phyloP scores from a whole-genome alignment of 192 early-diverging fungal species.

The Backusella westeae region DNA sequence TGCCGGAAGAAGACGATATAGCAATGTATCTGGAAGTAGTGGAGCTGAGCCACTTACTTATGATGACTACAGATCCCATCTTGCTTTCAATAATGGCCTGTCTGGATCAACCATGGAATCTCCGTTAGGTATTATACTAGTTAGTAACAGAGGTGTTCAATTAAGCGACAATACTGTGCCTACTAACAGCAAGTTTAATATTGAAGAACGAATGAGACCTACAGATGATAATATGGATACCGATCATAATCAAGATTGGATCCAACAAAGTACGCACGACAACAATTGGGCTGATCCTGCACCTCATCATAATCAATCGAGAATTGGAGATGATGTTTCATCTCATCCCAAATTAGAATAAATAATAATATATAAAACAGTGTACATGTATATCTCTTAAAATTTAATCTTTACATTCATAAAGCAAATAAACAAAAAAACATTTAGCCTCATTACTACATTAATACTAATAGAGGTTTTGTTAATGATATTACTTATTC shows the following conservation, averaged over 20 bases:
- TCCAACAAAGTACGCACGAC: conserved; percentile 7
- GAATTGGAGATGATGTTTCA: background rate
- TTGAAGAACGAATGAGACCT: background rate
- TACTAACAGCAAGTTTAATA: background rate
- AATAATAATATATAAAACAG: background rate
- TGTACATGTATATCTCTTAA: background rate
- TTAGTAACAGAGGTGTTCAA: background rate
- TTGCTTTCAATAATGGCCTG: background rate
- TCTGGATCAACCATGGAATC: background rate
- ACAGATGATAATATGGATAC: background rate
- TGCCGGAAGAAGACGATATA: background rate
- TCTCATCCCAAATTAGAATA: background rate
- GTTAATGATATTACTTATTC: background rate
- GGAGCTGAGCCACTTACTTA: background rate
- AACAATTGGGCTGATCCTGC: conserved; percentile 19
- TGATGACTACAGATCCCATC: background rate
- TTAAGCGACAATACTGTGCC: background rate
- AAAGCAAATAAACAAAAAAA: background rate
- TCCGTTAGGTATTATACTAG: background rate
- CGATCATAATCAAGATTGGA: background rate
- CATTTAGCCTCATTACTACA: background rate
- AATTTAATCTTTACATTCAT: background rate
- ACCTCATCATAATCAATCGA: conserved; percentile 15
- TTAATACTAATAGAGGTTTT: background rate
- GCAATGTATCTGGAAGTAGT: background rate